Evolutionary conservation across 2,329 filamentous ascomycete species (phyloP).

Genomic region (Akanthomyces dipterigenus): DNA sequence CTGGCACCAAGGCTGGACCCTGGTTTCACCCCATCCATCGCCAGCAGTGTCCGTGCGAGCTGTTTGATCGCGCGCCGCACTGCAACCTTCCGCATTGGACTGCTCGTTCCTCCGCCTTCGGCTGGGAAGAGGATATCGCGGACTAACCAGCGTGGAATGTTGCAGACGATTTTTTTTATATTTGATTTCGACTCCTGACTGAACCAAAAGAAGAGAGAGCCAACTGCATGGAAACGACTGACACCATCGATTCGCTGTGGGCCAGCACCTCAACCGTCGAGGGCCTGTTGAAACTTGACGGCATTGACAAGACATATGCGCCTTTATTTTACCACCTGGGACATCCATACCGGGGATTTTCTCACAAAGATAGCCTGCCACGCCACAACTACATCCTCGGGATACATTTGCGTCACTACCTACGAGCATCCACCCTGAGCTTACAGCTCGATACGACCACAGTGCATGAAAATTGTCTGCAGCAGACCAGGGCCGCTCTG

Average conservation of each 20-base stretch:
- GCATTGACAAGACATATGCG: neutral
- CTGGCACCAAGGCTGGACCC: neutral
- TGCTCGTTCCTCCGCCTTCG: no score
- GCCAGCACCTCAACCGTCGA: neutral
- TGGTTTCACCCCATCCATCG: neutral
- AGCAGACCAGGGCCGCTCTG: neutral
- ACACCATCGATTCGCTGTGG: no score
- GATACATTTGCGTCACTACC: neutral
- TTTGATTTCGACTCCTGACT: neutral
- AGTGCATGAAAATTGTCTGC: neutral
- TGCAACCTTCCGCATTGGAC: neutral
- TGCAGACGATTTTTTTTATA: no score
- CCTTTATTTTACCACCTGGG: no score
- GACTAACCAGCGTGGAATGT: neutral
- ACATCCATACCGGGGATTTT: no score
- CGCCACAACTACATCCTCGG: neutral
- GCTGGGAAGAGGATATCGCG: neutral
- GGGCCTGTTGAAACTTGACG: neutral
- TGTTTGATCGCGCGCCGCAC: neutral
- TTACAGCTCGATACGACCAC: slow-evolving; percentile 1
- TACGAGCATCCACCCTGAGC: neutral
- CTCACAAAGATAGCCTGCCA: neutral
- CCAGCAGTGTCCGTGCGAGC: neutral
- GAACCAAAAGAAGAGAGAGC: neutral
- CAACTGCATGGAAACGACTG: neutral